Evolutionary conservation across 306 rosid species (phyloP), one percentile per base, ranked within the genome.

Genomic region (Cucurbita moschata): DNA sequence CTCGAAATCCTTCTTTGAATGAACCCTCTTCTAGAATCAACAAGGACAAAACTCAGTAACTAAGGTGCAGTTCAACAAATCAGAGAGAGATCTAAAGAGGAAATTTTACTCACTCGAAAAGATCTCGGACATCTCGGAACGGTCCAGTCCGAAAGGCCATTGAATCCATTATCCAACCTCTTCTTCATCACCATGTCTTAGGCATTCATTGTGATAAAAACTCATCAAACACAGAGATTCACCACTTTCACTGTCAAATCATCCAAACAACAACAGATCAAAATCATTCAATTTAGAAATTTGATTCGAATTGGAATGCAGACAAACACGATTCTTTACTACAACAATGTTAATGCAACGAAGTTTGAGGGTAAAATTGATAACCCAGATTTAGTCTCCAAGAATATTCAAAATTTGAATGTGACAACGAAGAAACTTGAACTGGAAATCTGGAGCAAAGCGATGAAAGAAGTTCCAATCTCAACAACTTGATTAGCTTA

Each of bases 71-170:
- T 77, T 80, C 80, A 62, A 77, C 77, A 43, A 11, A 44, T 30
- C 38, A 55, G 56, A 47, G 57, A 47, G 9, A 59, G 49, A 57
- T 64, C 65, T 73, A 49, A 73, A 80, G 67, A 52, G 49, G 58
- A 23, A 54, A 67, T 9, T 53, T 54, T 53, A 79, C 96, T 86
- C 84, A 93, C 98, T 81, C 97, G 82, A 72, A 82, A 86, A 86
- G 98, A 88, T 83, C 98, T 85, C 75, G 90, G 97, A 79, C 82
- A 86, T 80, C 81, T 86, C 61, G 98, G 97, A 79, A 90, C 76
- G 61, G 75, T 55, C n/a, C 90, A 87, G 79, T 83, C 88, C 74
- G 71, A 87, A 82, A 90, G 85, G 78, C 95, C 94, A 79, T 73
- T 56, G 63, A 85, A 80, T 83, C 90, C 90, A 83, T 84, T 55